Conservation (phyloP, 305 asterid species). For the Galium porrigens region DNA sequence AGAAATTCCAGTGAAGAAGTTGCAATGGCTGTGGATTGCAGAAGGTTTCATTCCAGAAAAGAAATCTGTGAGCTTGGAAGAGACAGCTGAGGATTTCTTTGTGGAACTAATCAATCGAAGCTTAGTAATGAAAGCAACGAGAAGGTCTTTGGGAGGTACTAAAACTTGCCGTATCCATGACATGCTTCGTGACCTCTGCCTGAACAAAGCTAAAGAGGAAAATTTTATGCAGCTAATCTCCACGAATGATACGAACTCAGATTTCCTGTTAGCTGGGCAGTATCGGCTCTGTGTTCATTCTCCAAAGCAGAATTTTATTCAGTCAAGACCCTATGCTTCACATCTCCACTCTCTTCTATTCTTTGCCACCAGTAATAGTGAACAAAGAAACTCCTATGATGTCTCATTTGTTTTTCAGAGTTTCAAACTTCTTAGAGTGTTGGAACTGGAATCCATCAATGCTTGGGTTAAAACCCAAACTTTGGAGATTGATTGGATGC, state of each 20-base stretch:
- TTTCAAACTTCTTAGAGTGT: conserved; percentile 3
- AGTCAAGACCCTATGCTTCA: conserved; percentile 1
- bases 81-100: conserved; percentile 18
- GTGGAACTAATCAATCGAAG: background rate
- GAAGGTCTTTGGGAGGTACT: conserved; percentile 3
- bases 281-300: conserved; percentile 12
- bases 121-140: background rate
- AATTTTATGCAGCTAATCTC: conserved; percentile 7
- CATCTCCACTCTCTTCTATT: conserved; percentile 8
- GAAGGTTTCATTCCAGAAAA: conserved; percentile 20
- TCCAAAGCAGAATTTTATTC: background rate
- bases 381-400: background rate
- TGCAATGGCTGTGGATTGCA: conserved; percentile 19
- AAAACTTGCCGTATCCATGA: conserved; percentile 14
- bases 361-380: background rate
- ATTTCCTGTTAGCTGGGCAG: too few relatives aligned
- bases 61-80: conserved; percentile 10
- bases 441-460: conserved; percentile 11
- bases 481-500: background rate
- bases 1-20: conserved; percentile 13
- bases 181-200: conserved; percentile 21
- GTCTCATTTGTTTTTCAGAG: conserved; percentile 9
- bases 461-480: background rate
- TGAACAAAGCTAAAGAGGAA: conserved; percentile 16
- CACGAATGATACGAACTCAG: background rate